Evolutionary conservation across 768 basidiomycete species (phyloP).

Genomic region (Botryobasidium botryosum): DNA sequence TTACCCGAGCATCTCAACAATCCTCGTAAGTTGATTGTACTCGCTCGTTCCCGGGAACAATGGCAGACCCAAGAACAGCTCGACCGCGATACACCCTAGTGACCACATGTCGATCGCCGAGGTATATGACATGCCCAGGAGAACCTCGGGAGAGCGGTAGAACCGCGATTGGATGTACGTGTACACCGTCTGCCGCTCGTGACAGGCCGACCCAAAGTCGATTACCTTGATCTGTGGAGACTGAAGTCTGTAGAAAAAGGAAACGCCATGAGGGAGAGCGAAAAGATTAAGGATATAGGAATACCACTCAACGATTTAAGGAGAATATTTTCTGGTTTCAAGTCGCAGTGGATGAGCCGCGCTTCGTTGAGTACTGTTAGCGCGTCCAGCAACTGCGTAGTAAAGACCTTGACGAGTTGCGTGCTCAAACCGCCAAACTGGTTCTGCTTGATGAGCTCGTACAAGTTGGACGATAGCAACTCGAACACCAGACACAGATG

Average conservation of each 20-base stretch:
- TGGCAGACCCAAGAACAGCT: constrained; percentile 90
- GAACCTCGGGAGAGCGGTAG: constrained; percentile 94
- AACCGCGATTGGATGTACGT: constrained; percentile 99
- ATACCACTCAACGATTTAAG: constrained; percentile 98
- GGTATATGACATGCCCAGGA: constrained; percentile 87
- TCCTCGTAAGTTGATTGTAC: constrained; percentile 94
- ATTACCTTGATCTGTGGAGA: constrained; percentile 98
- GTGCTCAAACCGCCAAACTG: constrained; percentile 95
- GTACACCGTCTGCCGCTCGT: constrained; percentile 98
- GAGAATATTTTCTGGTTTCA: constrained; percentile 97
- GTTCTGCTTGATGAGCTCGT: constrained; percentile 99
- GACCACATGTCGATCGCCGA: constrained; percentile 99
- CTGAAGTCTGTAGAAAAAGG: constrained; percentile 45
- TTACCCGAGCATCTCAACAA: constrained; percentile 96
- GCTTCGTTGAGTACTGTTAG: constrained; percentile 88
- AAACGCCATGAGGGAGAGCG: constrained; percentile 1
- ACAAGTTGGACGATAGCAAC: constrained; percentile 88
- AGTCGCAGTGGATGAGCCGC: constrained; percentile 90
- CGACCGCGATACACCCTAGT: constrained; percentile 94
- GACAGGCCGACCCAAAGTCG: constrained; percentile 97
- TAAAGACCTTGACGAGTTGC: constrained; percentile 96
- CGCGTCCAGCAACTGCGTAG: constrained; percentile 85
- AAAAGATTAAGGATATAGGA: constrained; percentile 17
- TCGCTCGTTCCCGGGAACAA: constrained; percentile 98
- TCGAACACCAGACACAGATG: constrained; percentile 98